Conservation (phyloP, 2,329 filamentous ascomycete species). For the Claviceps sp. region DNA sequence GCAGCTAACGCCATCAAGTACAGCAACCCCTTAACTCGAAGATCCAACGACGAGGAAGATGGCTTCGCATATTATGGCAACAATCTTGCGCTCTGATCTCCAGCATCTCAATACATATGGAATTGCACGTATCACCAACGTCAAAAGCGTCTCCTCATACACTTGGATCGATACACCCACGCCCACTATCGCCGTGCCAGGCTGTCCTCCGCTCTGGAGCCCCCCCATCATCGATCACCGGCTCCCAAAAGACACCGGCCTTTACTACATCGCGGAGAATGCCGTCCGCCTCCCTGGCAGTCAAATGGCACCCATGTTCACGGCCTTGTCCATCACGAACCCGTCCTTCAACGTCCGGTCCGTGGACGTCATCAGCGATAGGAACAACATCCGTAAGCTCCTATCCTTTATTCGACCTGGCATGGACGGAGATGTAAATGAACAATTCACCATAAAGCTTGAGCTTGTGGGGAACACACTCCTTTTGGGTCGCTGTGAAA, state of each 20-base stretch:
- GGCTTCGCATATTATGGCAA: not conserved
- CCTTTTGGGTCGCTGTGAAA: constrained; percentile 24
- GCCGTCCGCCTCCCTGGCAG: constrained; percentile 27
- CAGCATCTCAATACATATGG: not conserved
- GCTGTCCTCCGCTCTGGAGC: constrained; percentile 23
- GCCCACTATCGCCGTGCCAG: constrained; percentile 32
- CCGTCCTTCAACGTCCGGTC: constrained; percentile 25
- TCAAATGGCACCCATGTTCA: constrained; percentile 33
- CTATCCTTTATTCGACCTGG: constrained; percentile 26
- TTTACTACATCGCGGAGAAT: constrained; percentile 30
- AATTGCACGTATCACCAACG: constrained; percentile 19
- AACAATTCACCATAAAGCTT: constrained; percentile 27
- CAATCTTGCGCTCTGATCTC: not conserved
- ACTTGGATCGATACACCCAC: constrained; percentile 30
- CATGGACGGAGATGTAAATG: constrained; percentile 10
- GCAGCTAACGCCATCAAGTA: not conserved
- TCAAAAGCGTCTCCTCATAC: constrained; percentile 32
- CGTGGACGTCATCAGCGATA: constrained; percentile 30
- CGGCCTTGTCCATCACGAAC: constrained; percentile 23
- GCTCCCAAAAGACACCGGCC: constrained; percentile 25
- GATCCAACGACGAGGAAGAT: not conserved
- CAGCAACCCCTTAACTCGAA: not conserved
- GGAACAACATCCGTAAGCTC: constrained; percentile 35
- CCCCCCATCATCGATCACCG: constrained; percentile 11
- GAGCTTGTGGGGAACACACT: constrained; percentile 25